Evolutionary conservation across 2,329 filamentous ascomycete genomes (phyloP), one percentile per base, ranked within the genome.

Genomic region (Epichloe amarillans): DNA sequence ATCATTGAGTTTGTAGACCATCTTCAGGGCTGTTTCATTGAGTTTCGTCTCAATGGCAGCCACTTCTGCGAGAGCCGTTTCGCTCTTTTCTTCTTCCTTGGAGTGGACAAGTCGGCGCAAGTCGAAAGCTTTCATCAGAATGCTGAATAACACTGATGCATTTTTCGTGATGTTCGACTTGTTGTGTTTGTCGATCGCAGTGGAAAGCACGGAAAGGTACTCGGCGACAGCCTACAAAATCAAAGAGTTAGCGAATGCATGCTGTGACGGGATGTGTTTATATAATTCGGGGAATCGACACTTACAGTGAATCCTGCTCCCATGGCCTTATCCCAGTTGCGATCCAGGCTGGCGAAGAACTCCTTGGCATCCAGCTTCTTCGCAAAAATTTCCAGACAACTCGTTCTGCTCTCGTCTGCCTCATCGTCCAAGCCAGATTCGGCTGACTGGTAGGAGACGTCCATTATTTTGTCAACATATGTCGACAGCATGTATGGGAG

Each of bases 1-100:
- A 63, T 98, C 93, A 68, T 96, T 97, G 54, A 98, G 79, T 73
- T 97, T 97, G 72, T 95, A 88, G 50, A 95, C 86, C 82, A 96
- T 93, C 66, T 88, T 86, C 53, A 98, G 78, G 0, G 83, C 80
- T 12, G 85, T 80, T 10, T 84, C 78, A 62, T 88, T 84, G 57
- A 87, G 62, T 11, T 73, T 71, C 2, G 71, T 69, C 62, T 95
- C 88, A 12, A 88, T 72, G 41, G 74, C 71, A 19, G 72, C 66
- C 5, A 86, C 65, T 43, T 76, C 69, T 14, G 75, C 67, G 15
- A 72, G 61, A 37, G 55, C 60, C 41, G 72, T 65, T 36, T 73
- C 68, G 51, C 62, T 64, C 23, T 72, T 65, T 1, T 77, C 69
- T 1, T 77, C 69, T 35, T 74, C 69, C 53, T 76, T 72, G 10